Conservation (phyloP, 2,329 filamentous ascomycete genomes). For the Exophiala aquamarina region DNA sequence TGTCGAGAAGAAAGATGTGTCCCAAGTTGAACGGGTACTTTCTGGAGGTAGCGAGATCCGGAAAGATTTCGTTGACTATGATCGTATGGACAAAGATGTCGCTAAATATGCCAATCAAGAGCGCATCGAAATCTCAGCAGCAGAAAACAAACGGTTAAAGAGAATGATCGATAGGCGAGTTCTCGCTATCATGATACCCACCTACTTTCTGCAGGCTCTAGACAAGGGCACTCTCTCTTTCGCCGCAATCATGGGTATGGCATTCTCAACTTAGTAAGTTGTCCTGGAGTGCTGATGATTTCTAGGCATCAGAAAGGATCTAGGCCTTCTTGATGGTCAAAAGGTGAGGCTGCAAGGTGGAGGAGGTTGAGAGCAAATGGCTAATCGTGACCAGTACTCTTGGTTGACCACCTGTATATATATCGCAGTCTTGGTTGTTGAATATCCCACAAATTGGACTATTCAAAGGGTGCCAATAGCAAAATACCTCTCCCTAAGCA, state of each 20-base stretch:
- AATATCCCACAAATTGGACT: slow-evolving; percentile 69
- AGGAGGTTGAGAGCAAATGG: slow-evolving; percentile 10
- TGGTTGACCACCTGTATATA: slow-evolving; percentile 77
- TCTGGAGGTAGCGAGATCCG: slow-evolving; percentile 46
- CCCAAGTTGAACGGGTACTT: slow-evolving; percentile 51
- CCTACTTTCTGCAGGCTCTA: slow-evolving; percentile 66
- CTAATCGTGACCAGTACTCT: slow-evolving; percentile 52
- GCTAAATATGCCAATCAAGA: slow-evolving; percentile 64
- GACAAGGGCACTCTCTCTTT: slow-evolving; percentile 45
- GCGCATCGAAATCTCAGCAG: slow-evolving; percentile 57
- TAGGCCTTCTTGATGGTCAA: slow-evolving; percentile 43
- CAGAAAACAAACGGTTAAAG: slow-evolving; percentile 62
- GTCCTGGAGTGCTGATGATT: background rate
- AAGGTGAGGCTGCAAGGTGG: slow-evolving; percentile 26
- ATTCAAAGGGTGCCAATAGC: slow-evolving; percentile 65
- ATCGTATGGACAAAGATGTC: slow-evolving; percentile 67
- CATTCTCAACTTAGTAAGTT: slow-evolving; percentile 22
- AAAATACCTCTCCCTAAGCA: slow-evolving; percentile 65
- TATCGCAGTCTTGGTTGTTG: slow-evolving; percentile 67
- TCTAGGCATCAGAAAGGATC: slow-evolving; percentile 39
- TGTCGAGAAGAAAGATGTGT: slow-evolving; percentile 33
- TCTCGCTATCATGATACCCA: slow-evolving; percentile 68
- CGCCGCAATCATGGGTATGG: slow-evolving; percentile 40
- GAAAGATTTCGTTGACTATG: slow-evolving; percentile 57
- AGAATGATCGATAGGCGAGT: slow-evolving; percentile 67